A percentile compares a stretch with the other conserved stretches of the same genome.
phyloP scores from a whole-genome alignment of 768 basidiomycete species.

The Termitomyces bulborhizus region DNA sequence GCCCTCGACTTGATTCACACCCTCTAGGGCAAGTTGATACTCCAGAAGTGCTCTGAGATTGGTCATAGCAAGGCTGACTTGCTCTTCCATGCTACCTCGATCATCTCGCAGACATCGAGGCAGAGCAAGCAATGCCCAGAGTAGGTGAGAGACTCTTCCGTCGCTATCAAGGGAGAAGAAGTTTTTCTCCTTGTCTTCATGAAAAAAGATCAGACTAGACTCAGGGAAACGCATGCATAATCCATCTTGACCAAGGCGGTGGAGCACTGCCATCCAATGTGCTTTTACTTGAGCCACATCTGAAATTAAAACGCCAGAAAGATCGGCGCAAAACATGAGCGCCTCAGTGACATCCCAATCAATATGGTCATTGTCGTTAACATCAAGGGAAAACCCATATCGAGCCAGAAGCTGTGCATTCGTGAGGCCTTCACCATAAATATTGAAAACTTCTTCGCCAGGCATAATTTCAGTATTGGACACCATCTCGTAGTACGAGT shows the following conservation, averaged over 20 bases:
- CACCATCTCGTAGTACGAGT: conserved; percentile 62
- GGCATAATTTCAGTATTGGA: conserved; percentile 44
- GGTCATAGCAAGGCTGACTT: not conserved
- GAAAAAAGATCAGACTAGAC: conserved; percentile 15
- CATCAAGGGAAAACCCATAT: conserved; percentile 74
- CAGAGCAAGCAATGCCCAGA: conserved; percentile 42
- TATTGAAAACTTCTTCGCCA: conserved; percentile 64
- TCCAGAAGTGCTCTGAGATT: conserved; percentile 12
- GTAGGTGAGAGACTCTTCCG: conserved; percentile 40
- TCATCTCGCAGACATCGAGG: conserved; percentile 9
- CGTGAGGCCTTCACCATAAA: conserved; percentile 59
- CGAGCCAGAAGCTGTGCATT: conserved; percentile 62
- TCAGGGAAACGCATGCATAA: conserved; percentile 13
- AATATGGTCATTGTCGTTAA: conserved; percentile 61
- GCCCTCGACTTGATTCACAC: not conserved
- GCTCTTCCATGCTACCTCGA: not conserved
- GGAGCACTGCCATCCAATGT: conserved; percentile 7
- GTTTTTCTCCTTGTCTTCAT: conserved; percentile 1
- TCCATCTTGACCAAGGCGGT: not conserved
- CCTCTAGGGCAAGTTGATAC: conserved; percentile 12
- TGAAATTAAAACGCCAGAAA: conserved; percentile 1
- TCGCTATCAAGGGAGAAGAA: conserved; percentile 40
- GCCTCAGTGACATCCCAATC: conserved; percentile 33
- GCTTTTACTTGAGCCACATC: conserved; percentile 1
- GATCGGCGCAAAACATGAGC: conserved; percentile 8